phyloP scores from a whole-genome alignment of 805 yeast species.

The Saturnispora hagleri region DNA sequence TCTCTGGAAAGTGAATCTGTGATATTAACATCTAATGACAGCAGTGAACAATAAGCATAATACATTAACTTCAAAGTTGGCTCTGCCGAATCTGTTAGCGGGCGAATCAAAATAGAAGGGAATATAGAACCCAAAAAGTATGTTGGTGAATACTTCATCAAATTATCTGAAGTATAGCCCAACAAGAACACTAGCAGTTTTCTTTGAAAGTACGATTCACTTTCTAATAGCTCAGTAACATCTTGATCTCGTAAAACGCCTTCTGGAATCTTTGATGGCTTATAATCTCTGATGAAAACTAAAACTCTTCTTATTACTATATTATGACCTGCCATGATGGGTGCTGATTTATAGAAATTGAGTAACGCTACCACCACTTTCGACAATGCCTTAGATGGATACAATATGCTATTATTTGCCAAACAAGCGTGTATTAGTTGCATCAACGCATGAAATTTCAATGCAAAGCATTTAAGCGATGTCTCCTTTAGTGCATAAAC shows the following conservation, averaged over 20 bases:
- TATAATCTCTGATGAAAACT: conserved; percentile 51
- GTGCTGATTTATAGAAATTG: conserved; percentile 39
- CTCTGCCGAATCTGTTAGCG: neutral
- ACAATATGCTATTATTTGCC: conserved; percentile 52
- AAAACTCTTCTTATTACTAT: conserved; percentile 53
- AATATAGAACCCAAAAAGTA: neutral
- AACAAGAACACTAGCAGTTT: conserved; percentile 50
- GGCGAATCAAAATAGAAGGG: neutral
- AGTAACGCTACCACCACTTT: conserved; percentile 56
- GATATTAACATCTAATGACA: conserved; percentile 59
- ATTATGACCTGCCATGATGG: conserved; percentile 21
- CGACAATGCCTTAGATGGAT: conserved; percentile 73
- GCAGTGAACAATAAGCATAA: conserved; percentile 34
- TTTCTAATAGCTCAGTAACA: conserved; percentile 33
- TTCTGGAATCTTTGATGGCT: conserved; percentile 35
- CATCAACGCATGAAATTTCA: conserved; percentile 56
- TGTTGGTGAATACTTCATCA: neutral
- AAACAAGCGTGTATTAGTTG: conserved; percentile 56
- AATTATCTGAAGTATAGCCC: neutral
- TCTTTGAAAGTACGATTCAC: conserved; percentile 56
- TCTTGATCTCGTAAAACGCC: conserved; percentile 27
- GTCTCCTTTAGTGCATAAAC: conserved; percentile 1
- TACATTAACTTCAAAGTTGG: neutral
- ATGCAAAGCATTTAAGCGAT: conserved; percentile 30
- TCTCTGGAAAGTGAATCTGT: conserved; percentile 29